Evolutionary conservation across 768 basidiomycete species (phyloP).

Genomic region (Cystobasidium ongulense): DNA sequence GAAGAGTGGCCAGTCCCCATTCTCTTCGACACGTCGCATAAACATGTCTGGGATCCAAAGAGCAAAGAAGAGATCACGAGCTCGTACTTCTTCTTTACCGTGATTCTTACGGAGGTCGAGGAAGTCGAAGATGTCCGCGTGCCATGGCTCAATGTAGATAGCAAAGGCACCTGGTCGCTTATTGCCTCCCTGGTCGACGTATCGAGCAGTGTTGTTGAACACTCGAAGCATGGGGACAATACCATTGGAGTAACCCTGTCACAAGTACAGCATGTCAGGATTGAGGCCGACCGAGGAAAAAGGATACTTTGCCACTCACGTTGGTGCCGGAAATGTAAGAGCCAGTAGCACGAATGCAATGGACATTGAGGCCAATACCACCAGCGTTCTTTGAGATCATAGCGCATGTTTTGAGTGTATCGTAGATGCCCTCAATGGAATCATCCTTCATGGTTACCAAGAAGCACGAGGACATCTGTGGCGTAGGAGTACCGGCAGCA

Average conservation of each 20-base stretch:
- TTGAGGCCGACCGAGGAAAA: not conserved
- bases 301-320: slow-evolving; percentile 48
- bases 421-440: slow-evolving; percentile 98
- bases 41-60: slow-evolving; percentile 97
- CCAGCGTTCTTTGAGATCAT: slow-evolving; percentile 99
- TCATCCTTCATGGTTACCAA: slow-evolving; percentile 97
- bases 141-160: slow-evolving; percentile 98
- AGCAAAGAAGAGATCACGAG: slow-evolving; percentile 93
- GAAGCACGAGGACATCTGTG: slow-evolving; percentile 94
- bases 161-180: slow-evolving; percentile 98
- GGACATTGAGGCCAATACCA: slow-evolving; percentile 91
- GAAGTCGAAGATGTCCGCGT: slow-evolving; percentile 93
- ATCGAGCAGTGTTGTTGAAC: slow-evolving; percentile 93
- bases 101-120: slow-evolving; percentile 97
- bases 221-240: slow-evolving; percentile 99
- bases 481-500: slow-evolving; percentile 90
- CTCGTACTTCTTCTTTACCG: slow-evolving; percentile 93
- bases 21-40: slow-evolving; percentile 92
- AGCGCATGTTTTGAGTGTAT: slow-evolving; percentile 93
- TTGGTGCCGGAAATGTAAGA: slow-evolving; percentile 99
- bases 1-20: slow-evolving; percentile 89
- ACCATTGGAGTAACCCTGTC: slow-evolving; percentile 73
- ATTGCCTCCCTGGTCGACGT: slow-evolving; percentile 98
- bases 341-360: slow-evolving; percentile 87
- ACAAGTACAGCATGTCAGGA: not conserved